Conservation (phyloP, 176 grass and related monocot genomes). For the Phragmites australis region DNA sequence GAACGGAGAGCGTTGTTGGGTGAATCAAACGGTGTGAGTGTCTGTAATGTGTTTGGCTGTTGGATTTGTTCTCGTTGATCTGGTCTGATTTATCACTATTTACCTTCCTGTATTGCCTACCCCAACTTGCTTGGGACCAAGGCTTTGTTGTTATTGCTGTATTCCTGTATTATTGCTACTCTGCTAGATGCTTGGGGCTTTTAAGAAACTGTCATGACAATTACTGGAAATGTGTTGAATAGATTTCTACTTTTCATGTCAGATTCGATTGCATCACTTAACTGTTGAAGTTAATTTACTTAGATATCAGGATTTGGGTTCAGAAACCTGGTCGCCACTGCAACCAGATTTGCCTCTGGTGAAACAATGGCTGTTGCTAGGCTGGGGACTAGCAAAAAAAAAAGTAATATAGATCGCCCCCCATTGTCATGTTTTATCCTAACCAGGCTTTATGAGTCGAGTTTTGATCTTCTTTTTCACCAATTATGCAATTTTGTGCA, state of each 20-base stretch:
- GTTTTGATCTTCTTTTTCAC: neutral
- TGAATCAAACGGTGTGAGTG: conserved; percentile 77
- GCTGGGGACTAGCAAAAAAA: neutral
- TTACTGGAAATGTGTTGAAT: neutral
- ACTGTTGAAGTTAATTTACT: neutral
- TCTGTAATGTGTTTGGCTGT: neutral
- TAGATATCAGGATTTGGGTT: neutral
- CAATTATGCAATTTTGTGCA: neutral
- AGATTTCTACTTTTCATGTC: neutral
- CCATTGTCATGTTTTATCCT: neutral
- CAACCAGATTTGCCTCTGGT: neutral
- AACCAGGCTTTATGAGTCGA: neutral
- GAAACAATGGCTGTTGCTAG: neutral
- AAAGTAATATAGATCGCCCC: too few relatives aligned
- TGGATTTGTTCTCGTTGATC: neutral
- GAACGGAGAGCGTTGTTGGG: conserved; percentile 70
- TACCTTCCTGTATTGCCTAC: neutral
- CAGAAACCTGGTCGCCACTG: neutral
- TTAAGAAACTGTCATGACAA: neutral
- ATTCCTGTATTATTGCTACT: neutral
- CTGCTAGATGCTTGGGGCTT: neutral
- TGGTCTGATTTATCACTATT: neutral
- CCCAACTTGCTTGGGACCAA: too few relatives aligned
- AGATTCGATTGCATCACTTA: neutral
- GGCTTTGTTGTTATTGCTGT: too few relatives aligned